These are phyloP conservation scores for Phyllosticta citriasiana DNA, from an alignment of 2,329 filamentous ascomycete genomes.

Conservation along the genomic window DNA sequence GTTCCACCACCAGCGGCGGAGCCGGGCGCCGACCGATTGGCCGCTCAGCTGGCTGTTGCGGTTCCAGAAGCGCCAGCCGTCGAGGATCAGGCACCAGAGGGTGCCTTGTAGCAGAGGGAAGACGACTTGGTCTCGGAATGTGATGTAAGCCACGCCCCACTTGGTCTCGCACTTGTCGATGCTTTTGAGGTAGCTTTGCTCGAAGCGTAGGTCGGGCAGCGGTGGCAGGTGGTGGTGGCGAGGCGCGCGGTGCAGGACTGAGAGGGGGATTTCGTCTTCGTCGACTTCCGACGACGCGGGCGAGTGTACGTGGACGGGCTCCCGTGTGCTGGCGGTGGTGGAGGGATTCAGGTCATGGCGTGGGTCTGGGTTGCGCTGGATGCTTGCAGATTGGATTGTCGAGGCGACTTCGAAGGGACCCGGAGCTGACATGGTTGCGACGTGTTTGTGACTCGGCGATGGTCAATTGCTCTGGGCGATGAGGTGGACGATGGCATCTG, in stretches of 20 bases:
- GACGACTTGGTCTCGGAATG: slow-evolving; percentile 79
- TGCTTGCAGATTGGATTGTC: slow-evolving; percentile 69
- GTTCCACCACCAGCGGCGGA: slow-evolving; percentile 88
- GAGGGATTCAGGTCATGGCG: slow-evolving; percentile 70
- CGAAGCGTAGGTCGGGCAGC: slow-evolving; percentile 77
- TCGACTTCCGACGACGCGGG: slow-evolving; percentile 38
- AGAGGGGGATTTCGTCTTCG: slow-evolving; percentile 60
- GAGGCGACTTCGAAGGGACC: slow-evolving; percentile 61
- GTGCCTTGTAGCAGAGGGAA: slow-evolving; percentile 82
- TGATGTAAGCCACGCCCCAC: slow-evolving; percentile 75
- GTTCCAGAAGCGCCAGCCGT: slow-evolving; percentile 89
- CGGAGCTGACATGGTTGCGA: slow-evolving; percentile 42
- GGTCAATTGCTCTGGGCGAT: neutral
- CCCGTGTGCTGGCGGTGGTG: slow-evolving; percentile 58
- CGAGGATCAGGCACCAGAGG: slow-evolving; percentile 74
- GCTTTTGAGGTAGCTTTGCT: slow-evolving; percentile 94
- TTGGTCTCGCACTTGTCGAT: slow-evolving; percentile 70
- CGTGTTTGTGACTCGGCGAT: neutral
- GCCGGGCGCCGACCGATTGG: slow-evolving; percentile 61
- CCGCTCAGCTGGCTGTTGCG: slow-evolving; percentile 66
- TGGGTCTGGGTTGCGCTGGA: slow-evolving; percentile 62
- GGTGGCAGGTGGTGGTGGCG: slow-evolving; percentile 56
- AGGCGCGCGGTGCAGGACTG: slow-evolving; percentile 47
- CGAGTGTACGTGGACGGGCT: slow-evolving; percentile 44
- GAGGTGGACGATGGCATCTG: neutral